Percentiles rank a stretch among this genome's conserved stretches.
These are phyloP conservation scores for Alternaria alternata DNA, from an alignment of 2,329 filamentous ascomycete species.

Conservation along the genomic window DNA sequence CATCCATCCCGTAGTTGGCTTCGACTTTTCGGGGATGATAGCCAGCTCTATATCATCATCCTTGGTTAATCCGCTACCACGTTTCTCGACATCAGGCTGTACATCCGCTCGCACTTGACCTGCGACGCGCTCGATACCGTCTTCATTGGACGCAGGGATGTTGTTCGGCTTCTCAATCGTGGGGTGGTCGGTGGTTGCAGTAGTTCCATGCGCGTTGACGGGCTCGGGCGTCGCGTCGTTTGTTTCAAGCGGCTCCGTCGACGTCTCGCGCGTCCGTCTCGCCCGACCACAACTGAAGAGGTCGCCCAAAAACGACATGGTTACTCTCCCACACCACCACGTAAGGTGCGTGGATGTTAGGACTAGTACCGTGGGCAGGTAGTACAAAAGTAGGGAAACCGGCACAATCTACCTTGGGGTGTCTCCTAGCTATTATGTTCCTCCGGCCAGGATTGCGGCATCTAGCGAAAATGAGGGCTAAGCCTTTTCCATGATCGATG, in stretches of 20 bases:
- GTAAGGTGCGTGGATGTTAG: slow-evolving; percentile 4
- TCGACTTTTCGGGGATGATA: slow-evolving; percentile 13
- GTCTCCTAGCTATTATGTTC: slow-evolving; percentile 12
- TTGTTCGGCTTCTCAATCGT: background rate
- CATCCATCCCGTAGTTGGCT: slow-evolving; percentile 14
- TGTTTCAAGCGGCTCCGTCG: slow-evolving; percentile 2
- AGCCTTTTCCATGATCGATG: slow-evolving; percentile 8
- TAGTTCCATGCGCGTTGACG: slow-evolving; percentile 6
- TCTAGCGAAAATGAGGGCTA: slow-evolving; percentile 2
- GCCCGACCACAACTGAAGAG: slow-evolving; percentile 18
- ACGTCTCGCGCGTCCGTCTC: slow-evolving; percentile 14
- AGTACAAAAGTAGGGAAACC: slow-evolving; percentile 11
- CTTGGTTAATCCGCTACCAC: background rate
- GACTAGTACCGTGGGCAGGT: slow-evolving; percentile 7
- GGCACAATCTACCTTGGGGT: slow-evolving; percentile 2
- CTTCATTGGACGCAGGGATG: background rate
- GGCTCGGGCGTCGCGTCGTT: slow-evolving; percentile 10
- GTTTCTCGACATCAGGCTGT: background rate
- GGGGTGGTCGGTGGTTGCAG: slow-evolving; percentile 2
- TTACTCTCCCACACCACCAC: slow-evolving; percentile 12
- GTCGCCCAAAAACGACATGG: slow-evolving; percentile 21
- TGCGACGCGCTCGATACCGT: background rate
- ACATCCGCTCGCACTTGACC: background rate
- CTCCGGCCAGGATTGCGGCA: slow-evolving; percentile 4
- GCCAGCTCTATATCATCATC: slow-evolving; percentile 4